These are phyloP conservation scores for Jaltomata sinuosa DNA, from an alignment of 257 asterid species.

Conservation along the genomic window DNA sequence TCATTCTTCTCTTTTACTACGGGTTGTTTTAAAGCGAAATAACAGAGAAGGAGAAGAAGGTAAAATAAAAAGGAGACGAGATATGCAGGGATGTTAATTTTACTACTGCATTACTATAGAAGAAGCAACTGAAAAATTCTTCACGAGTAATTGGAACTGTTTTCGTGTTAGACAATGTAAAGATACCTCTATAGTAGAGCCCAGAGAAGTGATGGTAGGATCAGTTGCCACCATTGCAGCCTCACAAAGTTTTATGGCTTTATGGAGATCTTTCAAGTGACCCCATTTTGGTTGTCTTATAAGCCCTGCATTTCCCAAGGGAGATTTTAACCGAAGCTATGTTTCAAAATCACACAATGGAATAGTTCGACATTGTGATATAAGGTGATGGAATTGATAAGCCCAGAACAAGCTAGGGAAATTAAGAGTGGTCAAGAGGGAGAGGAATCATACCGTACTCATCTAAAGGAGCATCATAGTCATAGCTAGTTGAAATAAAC, in stretches of 20 bases:
- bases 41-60: not conserved
- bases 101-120: not conserved
- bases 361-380: not conserved
- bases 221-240: conserved; percentile 69
- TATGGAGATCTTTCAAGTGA: conserved; percentile 73
- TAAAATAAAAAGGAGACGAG: not conserved
- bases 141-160: not conserved
- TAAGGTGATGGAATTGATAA: not conserved
- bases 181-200: conserved; percentile 59
- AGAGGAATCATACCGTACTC: conserved; percentile 57
- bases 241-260: conserved; percentile 81
- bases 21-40: not conserved
- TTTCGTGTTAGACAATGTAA: not conserved
- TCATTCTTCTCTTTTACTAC: not conserved
- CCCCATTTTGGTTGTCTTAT: conserved; percentile 81
- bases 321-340: not conserved
- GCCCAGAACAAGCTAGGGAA: not conserved
- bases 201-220: conserved; percentile 56
- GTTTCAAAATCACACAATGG: not conserved
- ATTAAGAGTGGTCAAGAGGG: not conserved
- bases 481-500: conserved; percentile 75
- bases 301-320: conserved; percentile 33
- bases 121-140: not conserved
- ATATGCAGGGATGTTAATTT: not conserved
- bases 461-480: conserved; percentile 93